Conservation (phyloP, 495 filamentous ascomycete species). For the Tuber microsphaerosporum region DNA sequence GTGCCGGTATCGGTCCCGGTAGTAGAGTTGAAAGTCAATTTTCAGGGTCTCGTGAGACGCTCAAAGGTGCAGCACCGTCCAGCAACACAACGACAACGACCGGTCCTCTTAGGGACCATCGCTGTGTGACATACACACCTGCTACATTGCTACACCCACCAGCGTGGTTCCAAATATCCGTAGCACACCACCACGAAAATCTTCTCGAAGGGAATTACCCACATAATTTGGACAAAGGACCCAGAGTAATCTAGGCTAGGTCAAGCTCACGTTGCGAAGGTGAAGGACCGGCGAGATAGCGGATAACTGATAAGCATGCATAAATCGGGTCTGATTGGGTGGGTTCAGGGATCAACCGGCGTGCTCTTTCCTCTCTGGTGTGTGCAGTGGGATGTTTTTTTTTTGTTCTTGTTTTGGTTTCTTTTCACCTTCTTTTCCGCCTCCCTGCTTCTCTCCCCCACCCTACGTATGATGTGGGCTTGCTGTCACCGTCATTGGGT, state of each 20-base stretch:
- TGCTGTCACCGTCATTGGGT: background rate
- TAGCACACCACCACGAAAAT: background rate
- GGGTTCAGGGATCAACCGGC: background rate
- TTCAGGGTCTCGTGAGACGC: background rate
- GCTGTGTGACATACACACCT: background rate
- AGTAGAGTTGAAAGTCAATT: background rate
- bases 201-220: constrained; percentile 3
- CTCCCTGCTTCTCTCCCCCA: background rate
- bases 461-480: background rate
- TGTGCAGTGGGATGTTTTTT: constrained; percentile 6
- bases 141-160: background rate
- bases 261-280: background rate
- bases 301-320: constrained; percentile 3
- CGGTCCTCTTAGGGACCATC: background rate
- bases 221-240: background rate
- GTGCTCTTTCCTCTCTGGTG: background rate
- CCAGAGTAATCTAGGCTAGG: background rate
- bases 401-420: background rate
- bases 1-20: background rate
- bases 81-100: background rate
- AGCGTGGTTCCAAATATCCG: background rate
- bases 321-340: background rate
- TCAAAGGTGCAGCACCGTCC: background rate
- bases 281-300: background rate
- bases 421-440: background rate